These are phyloP conservation scores for Xylaria sp. DNA, from an alignment of 2,329 filamentous ascomycete genomes.

Conservation along the genomic window DNA sequence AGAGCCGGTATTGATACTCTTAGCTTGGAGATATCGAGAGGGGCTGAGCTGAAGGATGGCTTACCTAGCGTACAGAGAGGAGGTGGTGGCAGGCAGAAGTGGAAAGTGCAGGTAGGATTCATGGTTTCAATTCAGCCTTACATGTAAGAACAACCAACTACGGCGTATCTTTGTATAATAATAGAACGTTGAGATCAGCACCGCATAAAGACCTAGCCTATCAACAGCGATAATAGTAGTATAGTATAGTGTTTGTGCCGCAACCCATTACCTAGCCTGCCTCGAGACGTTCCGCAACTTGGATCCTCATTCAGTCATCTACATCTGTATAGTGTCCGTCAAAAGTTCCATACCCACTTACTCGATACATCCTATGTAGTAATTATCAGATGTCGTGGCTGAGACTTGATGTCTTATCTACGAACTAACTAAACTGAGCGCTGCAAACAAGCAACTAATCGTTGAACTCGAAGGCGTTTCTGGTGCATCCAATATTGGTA, in stretches of 20 bases:
- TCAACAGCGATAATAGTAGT: not conserved
- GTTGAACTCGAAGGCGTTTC: not conserved
- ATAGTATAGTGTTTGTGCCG: not conserved
- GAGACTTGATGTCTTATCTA: not conserved
- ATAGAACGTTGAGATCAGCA: slow-evolving; percentile 25
- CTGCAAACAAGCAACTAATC: not conserved
- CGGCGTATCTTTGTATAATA: slow-evolving; percentile 24
- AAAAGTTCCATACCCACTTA: not conserved
- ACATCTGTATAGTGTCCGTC: not conserved
- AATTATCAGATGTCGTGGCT: not conserved
- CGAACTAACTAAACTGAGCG: not conserved
- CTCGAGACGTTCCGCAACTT: not conserved
- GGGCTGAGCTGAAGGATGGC: slow-evolving; percentile 6
- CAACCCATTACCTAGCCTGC: not conserved
- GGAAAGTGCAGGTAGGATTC: not conserved
- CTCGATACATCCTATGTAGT: not conserved
- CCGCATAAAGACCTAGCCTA: not conserved
- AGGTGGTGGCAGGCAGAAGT: not conserved
- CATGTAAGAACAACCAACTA: not conserved
- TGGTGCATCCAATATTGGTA: not conserved
- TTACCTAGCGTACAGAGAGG: not conserved
- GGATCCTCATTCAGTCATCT: not conserved
- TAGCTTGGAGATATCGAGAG: slow-evolving; percentile 12
- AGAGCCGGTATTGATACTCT: slow-evolving; percentile 10
- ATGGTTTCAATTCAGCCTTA: slow-evolving; percentile 32